Evolutionary conservation across 164 flowering plant genomes (phyloP).

Genomic region (Stephania japonica): DNA sequence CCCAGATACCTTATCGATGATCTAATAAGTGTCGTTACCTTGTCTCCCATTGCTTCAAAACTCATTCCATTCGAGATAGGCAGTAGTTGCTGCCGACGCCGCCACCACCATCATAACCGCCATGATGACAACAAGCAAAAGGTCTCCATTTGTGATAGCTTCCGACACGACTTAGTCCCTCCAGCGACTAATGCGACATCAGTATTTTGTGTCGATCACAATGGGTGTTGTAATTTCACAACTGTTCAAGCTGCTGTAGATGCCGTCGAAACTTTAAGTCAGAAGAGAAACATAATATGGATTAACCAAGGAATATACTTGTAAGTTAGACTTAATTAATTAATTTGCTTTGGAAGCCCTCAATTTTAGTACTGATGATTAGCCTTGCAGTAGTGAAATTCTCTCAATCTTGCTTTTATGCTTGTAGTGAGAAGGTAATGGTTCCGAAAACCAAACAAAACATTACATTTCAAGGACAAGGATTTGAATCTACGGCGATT

Average conservation of each 20-base stretch:
- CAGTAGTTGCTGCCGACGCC: constrained; percentile 3
- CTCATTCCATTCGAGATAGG: constrained; percentile 3
- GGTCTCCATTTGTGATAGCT: constrained; percentile 51
- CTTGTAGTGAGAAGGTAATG: constrained; percentile 65
- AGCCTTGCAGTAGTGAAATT: no score
- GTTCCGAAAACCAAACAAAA: constrained; percentile 66
- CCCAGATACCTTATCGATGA: constrained; percentile 17
- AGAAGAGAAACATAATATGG: constrained; percentile 69
- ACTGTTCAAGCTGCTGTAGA: constrained; percentile 82
- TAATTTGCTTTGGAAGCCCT: neutral
- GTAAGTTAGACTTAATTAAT: constrained; percentile 31
- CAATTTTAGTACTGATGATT: neutral
- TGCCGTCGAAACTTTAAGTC: constrained; percentile 43
- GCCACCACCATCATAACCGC: constrained; percentile 19
- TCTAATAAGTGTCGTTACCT: constrained; percentile 11
- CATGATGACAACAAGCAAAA: constrained; percentile 21
- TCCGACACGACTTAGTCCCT: constrained; percentile 49
- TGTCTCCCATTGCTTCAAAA: constrained; percentile 15
- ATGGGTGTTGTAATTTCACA: constrained; percentile 89
- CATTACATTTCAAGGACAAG: constrained; percentile 93
- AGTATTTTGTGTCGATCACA: constrained; percentile 65
- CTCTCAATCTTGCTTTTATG: neutral
- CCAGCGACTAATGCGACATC: constrained; percentile 61
- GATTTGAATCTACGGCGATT: constrained; percentile 66
- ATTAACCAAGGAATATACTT: constrained; percentile 72